Evolutionary conservation across 2,329 filamentous ascomycete genomes (phyloP), one percentile per base, ranked within the genome.

Genomic region (Talaromyces sp.): DNA sequence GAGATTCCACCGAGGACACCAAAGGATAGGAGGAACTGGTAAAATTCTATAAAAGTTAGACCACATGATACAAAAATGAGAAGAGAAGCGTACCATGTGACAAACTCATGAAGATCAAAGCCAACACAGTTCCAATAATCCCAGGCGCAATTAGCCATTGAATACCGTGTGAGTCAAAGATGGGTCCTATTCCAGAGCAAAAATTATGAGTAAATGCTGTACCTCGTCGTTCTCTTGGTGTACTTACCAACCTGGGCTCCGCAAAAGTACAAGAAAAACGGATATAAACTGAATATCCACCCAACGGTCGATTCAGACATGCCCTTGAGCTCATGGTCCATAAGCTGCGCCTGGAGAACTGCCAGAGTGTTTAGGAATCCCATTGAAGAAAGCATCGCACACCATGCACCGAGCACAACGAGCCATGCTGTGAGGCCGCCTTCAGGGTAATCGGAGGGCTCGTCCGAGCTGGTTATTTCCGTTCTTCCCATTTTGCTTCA

Each of bases 361-460:
- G 75, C 75, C 5, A 77, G 65, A 3, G 70, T 75, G 32, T 78
- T 79, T 58, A 77, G 65, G 25, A 79, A 44, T 6, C 78, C 78
- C 62, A 80, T 75, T 4, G 71, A 72, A 11, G 73, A 72, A 27
- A 77, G 67, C 64, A 80, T 75, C 28, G 71, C 70, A 66, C 72
- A 77, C 67, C 73, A 78, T 17, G 76, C 72, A 6, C 77, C 79
- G 2, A 75, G 62, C 0, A 79, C 78, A 1, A 79, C 77, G 0
- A 76, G 70, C 76, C 78, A 80, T 36, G 78, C 77, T 47, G 67
- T 63, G 2, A 71, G 62, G 0, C 78, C 78, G 17, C 78, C 78
- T 62, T 81, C 79, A 0, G 78, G 78, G 61, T 70, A 73, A 10
- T 25, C 19, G 44, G 44, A 47, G 22, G 6, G 19, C 44, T 47